phyloP scores from a whole-genome alignment of 768 basidiomycete species.

The Amanita pseudoporphyria region DNA sequence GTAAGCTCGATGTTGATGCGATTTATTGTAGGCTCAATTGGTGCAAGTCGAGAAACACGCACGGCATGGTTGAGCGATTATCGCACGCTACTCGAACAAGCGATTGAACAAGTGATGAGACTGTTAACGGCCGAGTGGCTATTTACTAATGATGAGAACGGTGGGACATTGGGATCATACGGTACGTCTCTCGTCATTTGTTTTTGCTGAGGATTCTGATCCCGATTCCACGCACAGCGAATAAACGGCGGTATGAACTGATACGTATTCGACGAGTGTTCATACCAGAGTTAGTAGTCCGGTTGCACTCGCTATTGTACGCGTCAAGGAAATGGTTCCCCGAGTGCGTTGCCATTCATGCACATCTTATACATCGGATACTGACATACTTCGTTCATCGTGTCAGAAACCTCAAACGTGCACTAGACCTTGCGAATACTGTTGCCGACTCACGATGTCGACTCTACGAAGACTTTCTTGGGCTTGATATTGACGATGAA shows the following conservation, averaged over 20 bases:
- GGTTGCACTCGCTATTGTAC: conserved; percentile 67
- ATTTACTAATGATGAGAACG: conserved; percentile 36
- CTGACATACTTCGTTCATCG: not conserved
- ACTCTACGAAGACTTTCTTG: conserved; percentile 78
- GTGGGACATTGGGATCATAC: conserved; percentile 23
- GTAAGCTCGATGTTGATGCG: not conserved
- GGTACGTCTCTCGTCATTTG: not conserved
- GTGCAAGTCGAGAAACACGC: conserved; percentile 48
- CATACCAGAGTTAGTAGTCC: conserved; percentile 82
- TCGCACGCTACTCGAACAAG: conserved; percentile 54
- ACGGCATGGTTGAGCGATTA: conserved; percentile 58
- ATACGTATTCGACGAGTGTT: conserved; percentile 80
- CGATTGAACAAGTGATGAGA: conserved; percentile 55
- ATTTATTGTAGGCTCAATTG: not conserved
- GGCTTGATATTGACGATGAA: conserved; percentile 24
- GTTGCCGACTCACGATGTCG: conserved; percentile 84
- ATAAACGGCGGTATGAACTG: conserved; percentile 56
- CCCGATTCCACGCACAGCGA: conserved; percentile 23
- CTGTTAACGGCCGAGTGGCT: conserved; percentile 76
- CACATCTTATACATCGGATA: not conserved
- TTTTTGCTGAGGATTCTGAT: not conserved
- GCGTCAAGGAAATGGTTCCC: conserved; percentile 55
- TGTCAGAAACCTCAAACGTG: conserved; percentile 63
- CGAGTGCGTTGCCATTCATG: conserved; percentile 36
- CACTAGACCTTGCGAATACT: conserved; percentile 69